phyloP scores from a whole-genome alignment of 371 early-diverging fungal genomes.

The Choanephora cucurbitarum region DNA sequence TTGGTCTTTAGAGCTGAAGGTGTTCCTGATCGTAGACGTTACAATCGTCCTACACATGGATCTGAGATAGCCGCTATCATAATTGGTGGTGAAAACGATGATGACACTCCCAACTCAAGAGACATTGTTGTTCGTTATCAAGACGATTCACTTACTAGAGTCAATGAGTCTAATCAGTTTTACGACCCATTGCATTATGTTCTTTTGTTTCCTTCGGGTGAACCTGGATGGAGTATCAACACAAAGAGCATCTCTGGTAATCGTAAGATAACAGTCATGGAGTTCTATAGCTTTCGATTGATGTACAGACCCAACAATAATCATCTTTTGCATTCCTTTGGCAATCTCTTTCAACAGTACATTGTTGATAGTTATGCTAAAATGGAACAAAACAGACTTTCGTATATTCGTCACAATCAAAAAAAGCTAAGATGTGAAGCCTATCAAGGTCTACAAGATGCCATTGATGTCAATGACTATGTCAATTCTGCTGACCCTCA shows the following conservation, averaged over 20 bases:
- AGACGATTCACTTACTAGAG: too few species aligned
- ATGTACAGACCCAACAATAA: not conserved
- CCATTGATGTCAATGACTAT: not conserved
- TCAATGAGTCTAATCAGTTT: too few species aligned
- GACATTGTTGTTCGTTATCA: too few species aligned
- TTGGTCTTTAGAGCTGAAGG: constrained; percentile 10
- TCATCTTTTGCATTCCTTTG: not conserved
- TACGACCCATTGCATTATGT: too few species aligned
- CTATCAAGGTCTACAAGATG: constrained; percentile 3
- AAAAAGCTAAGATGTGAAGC: not conserved
- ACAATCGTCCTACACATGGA: not conserved
- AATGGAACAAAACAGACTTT: not conserved
- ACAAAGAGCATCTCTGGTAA: not conserved
- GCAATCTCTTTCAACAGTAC: constrained; percentile 7
- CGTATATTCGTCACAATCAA: constrained; percentile 1
- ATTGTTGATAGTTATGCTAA: constrained; percentile 6
- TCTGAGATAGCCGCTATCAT: not conserved
- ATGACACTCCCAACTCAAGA: not conserved
- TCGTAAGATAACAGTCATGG: not conserved
- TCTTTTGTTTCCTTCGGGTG: too few species aligned
- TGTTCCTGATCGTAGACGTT: not conserved
- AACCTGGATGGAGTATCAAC: not conserved
- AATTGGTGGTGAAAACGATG: not conserved
- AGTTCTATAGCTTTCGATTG: constrained; percentile 1
- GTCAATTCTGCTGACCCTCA: not conserved